Evolutionary conservation across 768 basidiomycete species (phyloP).

Genomic region (Tephrocybe sp.): DNA sequence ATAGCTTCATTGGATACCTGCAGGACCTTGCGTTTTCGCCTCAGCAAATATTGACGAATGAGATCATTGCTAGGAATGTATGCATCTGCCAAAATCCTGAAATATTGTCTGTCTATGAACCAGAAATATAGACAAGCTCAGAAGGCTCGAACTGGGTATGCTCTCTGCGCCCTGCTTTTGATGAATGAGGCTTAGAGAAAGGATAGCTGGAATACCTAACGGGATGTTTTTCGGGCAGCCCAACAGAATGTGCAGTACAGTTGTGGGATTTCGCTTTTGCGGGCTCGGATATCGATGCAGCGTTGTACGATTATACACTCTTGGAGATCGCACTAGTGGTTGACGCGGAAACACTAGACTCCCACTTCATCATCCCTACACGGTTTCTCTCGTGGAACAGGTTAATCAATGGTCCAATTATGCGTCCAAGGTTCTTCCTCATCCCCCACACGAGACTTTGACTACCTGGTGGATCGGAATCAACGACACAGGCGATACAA

Average conservation of each 20-base stretch:
- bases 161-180: background rate
- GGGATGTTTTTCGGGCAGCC: conserved; percentile 46
- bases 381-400: conserved; percentile 46
- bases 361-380: conserved; percentile 48
- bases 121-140: conserved; percentile 44
- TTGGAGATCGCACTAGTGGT: background rate
- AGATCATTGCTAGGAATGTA: conserved; percentile 48
- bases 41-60: conserved; percentile 37
- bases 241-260: conserved; percentile 41
- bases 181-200: background rate
- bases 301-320: conserved; percentile 30
- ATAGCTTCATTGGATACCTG: conserved; percentile 52
- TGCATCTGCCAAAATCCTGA: conserved; percentile 6
- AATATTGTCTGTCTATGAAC: background rate
- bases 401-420: conserved; percentile 49
- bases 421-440: conserved; percentile 44
- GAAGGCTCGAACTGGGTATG: conserved; percentile 54
- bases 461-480: conserved; percentile 62
- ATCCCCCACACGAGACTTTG: conserved; percentile 41
- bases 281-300: conserved; percentile 45
- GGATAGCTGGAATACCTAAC: conserved; percentile 52
- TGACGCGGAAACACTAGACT: conserved; percentile 27
- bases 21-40: conserved; percentile 42
- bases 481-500: conserved; percentile 55
- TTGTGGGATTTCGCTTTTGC: conserved; percentile 61